These are phyloP conservation scores for Irpex sp. DNA, from an alignment of 1,284 basidiomycete species.

Conservation along the genomic window DNA sequence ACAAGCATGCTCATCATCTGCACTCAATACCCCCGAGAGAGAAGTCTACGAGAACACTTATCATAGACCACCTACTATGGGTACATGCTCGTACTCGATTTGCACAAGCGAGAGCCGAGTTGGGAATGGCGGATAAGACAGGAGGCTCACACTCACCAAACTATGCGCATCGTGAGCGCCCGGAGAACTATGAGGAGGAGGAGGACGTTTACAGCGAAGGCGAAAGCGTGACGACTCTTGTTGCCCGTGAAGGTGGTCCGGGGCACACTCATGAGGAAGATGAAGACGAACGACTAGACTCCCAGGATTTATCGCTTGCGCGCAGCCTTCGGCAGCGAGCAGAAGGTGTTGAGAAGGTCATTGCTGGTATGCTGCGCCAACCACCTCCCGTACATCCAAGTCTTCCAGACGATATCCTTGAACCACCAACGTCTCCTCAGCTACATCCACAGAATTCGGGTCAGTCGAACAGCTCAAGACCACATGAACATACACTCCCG, in stretches of 20 bases:
- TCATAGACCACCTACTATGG: conserved; percentile 82
- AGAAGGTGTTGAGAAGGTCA: conserved; percentile 75
- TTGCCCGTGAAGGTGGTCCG: conserved; percentile 48
- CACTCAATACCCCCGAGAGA: conserved; percentile 75
- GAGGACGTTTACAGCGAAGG: conserved; percentile 63
- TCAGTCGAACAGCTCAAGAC: conserved; percentile 26
- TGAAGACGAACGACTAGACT: conserved; percentile 52
- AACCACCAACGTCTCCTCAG: conserved; percentile 47
- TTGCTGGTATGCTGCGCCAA: conserved; percentile 74
- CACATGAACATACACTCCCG: conserved; percentile 55
- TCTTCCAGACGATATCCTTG: conserved; percentile 28
- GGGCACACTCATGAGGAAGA: conserved; percentile 50
- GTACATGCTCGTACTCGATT: conserved; percentile 78
- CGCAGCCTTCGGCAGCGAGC: conserved; percentile 61
- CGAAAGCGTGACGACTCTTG: conserved; percentile 51
- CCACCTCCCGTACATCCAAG: conserved; percentile 45
- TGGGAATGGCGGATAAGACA: conserved; percentile 76
- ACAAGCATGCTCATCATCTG: conserved; percentile 70
- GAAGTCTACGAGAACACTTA: conserved; percentile 76
- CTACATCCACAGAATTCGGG: conserved; percentile 24
- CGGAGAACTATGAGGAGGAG: conserved; percentile 71
- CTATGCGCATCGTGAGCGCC: conserved; percentile 57
- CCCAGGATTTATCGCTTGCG: conserved; percentile 52
- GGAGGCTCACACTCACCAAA: conserved; percentile 57
- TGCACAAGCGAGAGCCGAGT: conserved; percentile 74